A percentile compares a stretch with the other conserved stretches of the same genome.
phyloP scores from a whole-genome alignment of 768 basidiomycete genomes.

The Coprinopsis sp. region DNA sequence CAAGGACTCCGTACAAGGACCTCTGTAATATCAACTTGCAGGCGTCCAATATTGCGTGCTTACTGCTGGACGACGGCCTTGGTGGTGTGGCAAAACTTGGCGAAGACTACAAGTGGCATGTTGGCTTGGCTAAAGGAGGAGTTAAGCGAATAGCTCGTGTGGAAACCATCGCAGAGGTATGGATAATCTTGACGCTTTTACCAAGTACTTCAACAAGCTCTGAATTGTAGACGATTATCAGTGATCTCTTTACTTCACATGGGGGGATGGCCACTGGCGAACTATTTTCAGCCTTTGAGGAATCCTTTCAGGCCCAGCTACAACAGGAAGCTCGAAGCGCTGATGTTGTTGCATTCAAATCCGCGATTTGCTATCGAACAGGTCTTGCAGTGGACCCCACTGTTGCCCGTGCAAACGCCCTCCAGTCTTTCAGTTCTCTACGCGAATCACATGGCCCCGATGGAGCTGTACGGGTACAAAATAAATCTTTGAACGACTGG shows the following conservation, averaged over 20 bases:
- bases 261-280: no score
- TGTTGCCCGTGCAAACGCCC: slow-evolving; percentile 22
- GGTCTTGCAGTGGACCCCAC: slow-evolving; percentile 51
- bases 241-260: no score
- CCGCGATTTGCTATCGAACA: slow-evolving; percentile 72
- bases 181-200: no score
- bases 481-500: slow-evolving; percentile 64
- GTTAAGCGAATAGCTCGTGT: slow-evolving; percentile 64
- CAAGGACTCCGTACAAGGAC: slow-evolving; percentile 43
- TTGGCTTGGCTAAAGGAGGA: slow-evolving; percentile 46
- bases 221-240: no score
- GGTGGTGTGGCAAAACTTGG: slow-evolving; percentile 41
- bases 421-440: slow-evolving; percentile 27
- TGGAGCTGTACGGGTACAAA: slow-evolving; percentile 45
- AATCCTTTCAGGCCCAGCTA: slow-evolving; percentile 33
- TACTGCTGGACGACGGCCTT: slow-evolving; percentile 74
- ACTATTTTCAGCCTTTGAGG: slow-evolving; percentile 30
- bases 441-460: slow-evolving; percentile 30
- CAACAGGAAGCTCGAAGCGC: slow-evolving; percentile 34
- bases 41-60: slow-evolving; percentile 55
- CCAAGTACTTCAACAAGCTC: no score
- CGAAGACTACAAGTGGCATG: slow-evolving; percentile 59
- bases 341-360: slow-evolving; percentile 67
- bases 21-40: slow-evolving; percentile 55
- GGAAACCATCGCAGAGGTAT: slow-evolving; percentile 69